Evolutionary conservation across 2,329 filamentous ascomycete species (phyloP).

Genomic region (Colletotrichum sansevieriae): DNA sequence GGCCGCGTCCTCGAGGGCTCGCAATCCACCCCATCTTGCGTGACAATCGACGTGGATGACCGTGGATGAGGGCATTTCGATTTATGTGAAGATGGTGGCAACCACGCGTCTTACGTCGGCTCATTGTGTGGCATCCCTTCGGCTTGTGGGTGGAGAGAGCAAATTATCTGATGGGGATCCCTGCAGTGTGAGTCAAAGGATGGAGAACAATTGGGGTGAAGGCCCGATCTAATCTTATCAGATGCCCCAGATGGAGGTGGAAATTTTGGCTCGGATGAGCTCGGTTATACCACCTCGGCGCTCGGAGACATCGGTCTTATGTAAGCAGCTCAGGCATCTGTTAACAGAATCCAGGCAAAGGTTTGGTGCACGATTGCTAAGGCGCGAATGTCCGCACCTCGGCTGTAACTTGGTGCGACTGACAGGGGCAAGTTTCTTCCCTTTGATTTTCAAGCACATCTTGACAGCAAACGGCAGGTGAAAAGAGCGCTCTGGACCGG

Average conservation of each 20-base stretch:
- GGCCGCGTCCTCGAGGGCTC: conserved; percentile 1
- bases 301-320: conserved; percentile 29
- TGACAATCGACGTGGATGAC: background rate
- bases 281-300: conserved; percentile 31
- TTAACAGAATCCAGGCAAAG: background rate
- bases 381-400: background rate
- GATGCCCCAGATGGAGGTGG: conserved; percentile 28
- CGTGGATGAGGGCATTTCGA: conserved; percentile 9
- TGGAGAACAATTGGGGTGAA: conserved; percentile 29
- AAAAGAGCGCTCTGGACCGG: conserved; percentile 35
- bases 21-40: conserved; percentile 15
- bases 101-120: conserved; percentile 31
- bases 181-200: conserved; percentile 39
- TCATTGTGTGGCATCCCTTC: conserved; percentile 3
- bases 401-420: conserved; percentile 25
- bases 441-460: conserved; percentile 34
- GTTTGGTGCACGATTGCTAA: background rate
- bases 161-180: conserved; percentile 40
- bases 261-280: conserved; percentile 6
- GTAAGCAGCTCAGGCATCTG: background rate
- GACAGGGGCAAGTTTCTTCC: conserved; percentile 41
- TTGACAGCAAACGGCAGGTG: conserved; percentile 37
- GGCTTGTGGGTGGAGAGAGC: conserved; percentile 33
- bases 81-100: conserved; percentile 12
- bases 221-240: conserved; percentile 42